Percentiles rank a stretch among this genome's conserved stretches.
phyloP scores from a whole-genome alignment of 140 eudicot species.

The Bidens hawaiensis region DNA sequence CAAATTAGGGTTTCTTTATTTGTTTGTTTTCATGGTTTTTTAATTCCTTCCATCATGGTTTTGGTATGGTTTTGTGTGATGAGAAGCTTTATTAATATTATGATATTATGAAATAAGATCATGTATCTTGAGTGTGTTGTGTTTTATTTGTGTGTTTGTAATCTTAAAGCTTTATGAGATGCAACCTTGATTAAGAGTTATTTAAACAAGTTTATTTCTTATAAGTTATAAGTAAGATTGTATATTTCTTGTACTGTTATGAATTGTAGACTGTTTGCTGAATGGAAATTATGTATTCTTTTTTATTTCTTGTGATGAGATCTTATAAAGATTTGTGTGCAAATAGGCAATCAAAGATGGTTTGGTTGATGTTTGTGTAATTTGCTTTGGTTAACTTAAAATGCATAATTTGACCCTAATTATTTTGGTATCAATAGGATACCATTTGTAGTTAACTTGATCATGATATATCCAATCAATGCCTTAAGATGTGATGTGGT shows the following conservation, averaged over 20 bases:
- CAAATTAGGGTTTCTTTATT: slow-evolving; percentile 18
- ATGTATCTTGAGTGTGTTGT: slow-evolving; percentile 10
- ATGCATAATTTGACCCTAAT: background rate
- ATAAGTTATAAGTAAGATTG: background rate
- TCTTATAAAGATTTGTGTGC: background rate
- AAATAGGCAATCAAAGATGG: background rate
- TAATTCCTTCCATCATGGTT: slow-evolving; percentile 11
- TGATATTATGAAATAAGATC: slow-evolving; percentile 20
- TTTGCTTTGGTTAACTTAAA: background rate
- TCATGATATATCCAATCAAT: background rate
- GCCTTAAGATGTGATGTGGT: background rate
- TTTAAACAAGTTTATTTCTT: background rate
- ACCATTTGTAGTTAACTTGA: background rate
- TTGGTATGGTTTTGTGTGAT: slow-evolving; percentile 5
- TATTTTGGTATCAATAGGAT: background rate
- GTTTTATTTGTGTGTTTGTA: background rate
- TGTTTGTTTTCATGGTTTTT: background rate
- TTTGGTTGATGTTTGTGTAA: background rate
- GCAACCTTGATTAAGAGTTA: background rate
- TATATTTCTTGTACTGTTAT: slow-evolving; percentile 9
- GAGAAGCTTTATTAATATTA: slow-evolving; percentile 6
- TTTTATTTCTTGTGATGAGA: background rate
- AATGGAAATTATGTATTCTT: too few species aligned
- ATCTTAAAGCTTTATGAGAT: slow-evolving; percentile 2
- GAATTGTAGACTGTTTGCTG: too few species aligned